Evolutionary conservation across 2,329 filamentous ascomycete genomes (phyloP), one percentile per base, ranked within the genome.

Genomic region (Aureobasidium sp.): DNA sequence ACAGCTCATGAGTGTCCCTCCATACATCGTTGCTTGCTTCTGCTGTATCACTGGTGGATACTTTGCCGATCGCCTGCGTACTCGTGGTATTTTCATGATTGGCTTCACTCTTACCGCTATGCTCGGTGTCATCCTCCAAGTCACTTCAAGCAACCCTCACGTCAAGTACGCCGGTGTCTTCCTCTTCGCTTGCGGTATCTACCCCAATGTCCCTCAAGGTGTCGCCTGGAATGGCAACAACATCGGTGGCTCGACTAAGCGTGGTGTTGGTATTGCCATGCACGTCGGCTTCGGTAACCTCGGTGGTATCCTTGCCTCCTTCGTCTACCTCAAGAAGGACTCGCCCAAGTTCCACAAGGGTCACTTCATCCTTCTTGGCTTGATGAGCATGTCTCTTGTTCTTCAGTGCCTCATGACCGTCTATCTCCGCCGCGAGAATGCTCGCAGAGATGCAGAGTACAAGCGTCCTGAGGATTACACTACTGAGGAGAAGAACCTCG

Each of bases 171-270:
- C 71, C 37, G 71, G 72, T 47, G 71, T 67, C 27, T 74, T 73
- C 68, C 68, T 74, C 64, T 67, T 67, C 34, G 64, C 0, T 0
- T 83, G 79, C 0, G 86, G 86, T 0, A 87, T 88, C 65, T 84
- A 84, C 70, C 79, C 81, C 37, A 80, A 82, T 64, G 80, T 84
- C 3, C 81, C 83, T 7, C 77, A 82, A 36, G 79, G 79, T 46
- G 76, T 84, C 61, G 80, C 82, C 32, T 85, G 82, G 82, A 83
- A 84, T 62, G 79, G 78, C n/a, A 82, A 82, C 70, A 84, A 84
- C 66, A 82, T 84, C 53, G 80, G 80, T 2, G 81, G 80, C 5
- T 79, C 78, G 39, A 71, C 81, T 62, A 84, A 84, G 75, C 76
- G 81, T 59, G 80, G 77, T 47, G 80, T 82, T 10, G 81, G 81